Base-by-base conservation (phyloP, 2,329 filamentous ascomycete species). In the Davidsoniella australis region DNA sequence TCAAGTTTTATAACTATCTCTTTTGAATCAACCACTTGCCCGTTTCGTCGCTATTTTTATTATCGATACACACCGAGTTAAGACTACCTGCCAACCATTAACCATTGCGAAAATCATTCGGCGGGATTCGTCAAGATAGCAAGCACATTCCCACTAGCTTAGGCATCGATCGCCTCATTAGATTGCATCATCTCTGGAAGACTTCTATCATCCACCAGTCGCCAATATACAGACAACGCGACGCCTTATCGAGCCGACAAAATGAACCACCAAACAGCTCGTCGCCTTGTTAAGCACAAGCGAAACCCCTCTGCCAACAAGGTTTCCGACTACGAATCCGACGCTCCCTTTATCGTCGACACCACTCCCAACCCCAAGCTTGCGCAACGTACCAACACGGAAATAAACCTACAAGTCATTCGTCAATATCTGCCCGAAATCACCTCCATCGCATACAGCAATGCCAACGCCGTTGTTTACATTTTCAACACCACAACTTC, bases 401-500 rank as follows among this genome's bases (percentile, higher is more conserved):
- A 93, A 56, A 79, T 96, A 59, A 96, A 96, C 68, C 72, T 94
- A 56, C 72, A 77, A 45, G 89, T 95, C 38, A 72, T 96, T 36
- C 79, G 75, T 52, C 83, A 86, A 56, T 85, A 94, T 66, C 76
- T 85, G 52, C 83, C 86, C 29, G 73, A 76, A 51, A 77, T 95
- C 55, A 69, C 70, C 52, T 68, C 72, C 47, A 86, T 95, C 60
- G 70, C 86, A 55, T 81, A 82, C 54, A 82, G 91, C 56, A 86
- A 86, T 5, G 81, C 84, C 29, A 94, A 89, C 58, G 83, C 84
- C 23, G 85, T 91, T 36, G 74, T 95, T 56, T 96, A 95, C 69
- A 75, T 74, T 44, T 91, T 93, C 66, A 76, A 72, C 54, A 70
- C 76, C 43, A 64, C 70, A 4, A 71, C 76, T 2, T 68, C 74